phyloP scores from a whole-genome alignment of 768 basidiomycete species.

The Auriculariales sp. region DNA sequence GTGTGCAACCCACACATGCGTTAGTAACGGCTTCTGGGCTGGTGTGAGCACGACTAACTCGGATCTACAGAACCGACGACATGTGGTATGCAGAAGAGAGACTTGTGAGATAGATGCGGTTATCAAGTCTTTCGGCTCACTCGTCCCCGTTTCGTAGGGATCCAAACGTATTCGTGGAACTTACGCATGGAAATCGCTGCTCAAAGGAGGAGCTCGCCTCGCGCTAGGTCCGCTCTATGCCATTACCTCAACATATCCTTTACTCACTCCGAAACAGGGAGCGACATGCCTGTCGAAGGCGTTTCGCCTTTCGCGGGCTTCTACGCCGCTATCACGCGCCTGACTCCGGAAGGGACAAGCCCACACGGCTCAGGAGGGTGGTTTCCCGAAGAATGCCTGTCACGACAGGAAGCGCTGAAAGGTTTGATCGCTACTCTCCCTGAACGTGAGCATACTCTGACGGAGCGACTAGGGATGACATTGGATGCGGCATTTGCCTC shows the following conservation, averaged over 20 bases:
- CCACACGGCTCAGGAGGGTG: constrained; percentile 79
- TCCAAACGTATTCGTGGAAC: constrained; percentile 70
- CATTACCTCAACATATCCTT: background rate
- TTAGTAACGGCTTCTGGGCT: constrained; percentile 21
- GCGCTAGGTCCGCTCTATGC: background rate
- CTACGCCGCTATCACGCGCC: constrained; percentile 73
- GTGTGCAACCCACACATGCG: constrained; percentile 89
- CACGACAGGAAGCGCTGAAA: constrained; percentile 68
- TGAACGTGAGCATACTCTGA: background rate
- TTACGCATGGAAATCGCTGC: constrained; percentile 75
- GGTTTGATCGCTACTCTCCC: constrained; percentile 12
- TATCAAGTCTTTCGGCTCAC: constrained; percentile 1
- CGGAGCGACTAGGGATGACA: constrained; percentile 60
- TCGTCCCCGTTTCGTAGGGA: constrained; percentile 32
- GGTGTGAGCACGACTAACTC: background rate
- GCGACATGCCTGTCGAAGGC: constrained; percentile 88
- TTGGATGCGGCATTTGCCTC: constrained; percentile 79
- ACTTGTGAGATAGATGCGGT: constrained; percentile 29
- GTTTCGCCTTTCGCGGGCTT: constrained; percentile 84
- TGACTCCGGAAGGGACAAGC: constrained; percentile 51
- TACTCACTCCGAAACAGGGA: constrained; percentile 36
- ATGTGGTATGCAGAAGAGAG: constrained; percentile 87
- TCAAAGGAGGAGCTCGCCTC: constrained; percentile 33
- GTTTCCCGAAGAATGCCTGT: constrained; percentile 64
- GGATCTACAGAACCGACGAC: constrained; percentile 52